Base-by-base conservation (phyloP, 2,329 filamentous ascomycete genomes). In the Colletotrichum sp. region DNA sequence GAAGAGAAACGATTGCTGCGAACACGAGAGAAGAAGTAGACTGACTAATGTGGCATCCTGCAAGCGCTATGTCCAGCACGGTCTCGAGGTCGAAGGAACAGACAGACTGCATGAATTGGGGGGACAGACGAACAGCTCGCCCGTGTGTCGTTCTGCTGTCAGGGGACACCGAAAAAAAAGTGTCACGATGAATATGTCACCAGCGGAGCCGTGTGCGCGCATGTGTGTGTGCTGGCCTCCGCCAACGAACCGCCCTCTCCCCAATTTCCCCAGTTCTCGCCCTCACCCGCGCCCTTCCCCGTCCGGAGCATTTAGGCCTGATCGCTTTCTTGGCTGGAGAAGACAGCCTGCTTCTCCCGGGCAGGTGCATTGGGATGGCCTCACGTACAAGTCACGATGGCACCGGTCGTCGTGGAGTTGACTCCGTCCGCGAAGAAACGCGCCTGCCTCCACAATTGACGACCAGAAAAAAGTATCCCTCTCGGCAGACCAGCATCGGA, bases 141-240 rank as follows among this genome's bases (percentile, higher is more conserved):
- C 62, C 62, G 32, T 15, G 60, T 26, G 60, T 64, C 13, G 13
- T 24, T 26, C 21, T 63, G 28, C 18, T 34, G 59, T 34, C 30
- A 34, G 15, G 24, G 69, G 21, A 67, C 62, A 30, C 55, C 62
- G 24, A 55, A 32, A 21, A 15, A 24, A 26, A 8, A 30, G 57
- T 49, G 55, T 68, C 62, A 72, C 55, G 49, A 71, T 55, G 67
- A 21, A 49, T 34, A 71, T 71, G 71, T 75, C 62, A 49, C 72
- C 72, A 36, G 69, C 69, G 24, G 62, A 49, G 68, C 60, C 62
- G 18, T 21, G 60, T 28, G 30, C 59, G 1, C 18, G 18, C 39
- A n/a, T 2, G 39, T 49, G 18, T 49, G 44, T 49, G n/a, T 60
- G 24, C 57, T 30, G 15, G 16, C 26, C 28, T 62, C 57, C 57